Evolutionary conservation across 2,329 filamentous ascomycete genomes (phyloP), one percentile per base, ranked within the genome.

Genomic region (Ceratocystis lukuohia): DNA sequence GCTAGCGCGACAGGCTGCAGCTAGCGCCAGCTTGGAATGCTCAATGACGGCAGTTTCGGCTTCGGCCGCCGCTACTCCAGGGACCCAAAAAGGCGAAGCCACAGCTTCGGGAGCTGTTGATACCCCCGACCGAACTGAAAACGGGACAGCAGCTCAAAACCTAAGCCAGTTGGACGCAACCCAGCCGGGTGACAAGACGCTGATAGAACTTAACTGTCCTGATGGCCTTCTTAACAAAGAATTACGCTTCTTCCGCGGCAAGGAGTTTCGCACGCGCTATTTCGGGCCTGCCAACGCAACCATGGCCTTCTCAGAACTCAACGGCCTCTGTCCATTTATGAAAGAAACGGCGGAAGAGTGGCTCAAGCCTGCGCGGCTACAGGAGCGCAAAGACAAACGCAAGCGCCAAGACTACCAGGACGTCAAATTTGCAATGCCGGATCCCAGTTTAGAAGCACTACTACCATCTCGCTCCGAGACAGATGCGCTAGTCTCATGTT

Each of bases 261-360:
- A 83, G 71, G 81, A 82, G 69, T 84, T 84, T 72, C 81, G 81
- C 70, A 84, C 81, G 2, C 78, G 82, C 69, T 85, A 84, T 71
- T 83, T 81, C 70, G 82, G 83, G 1, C 82, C 82, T 2, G 80
- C 84, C 72, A 85, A 84, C 70, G 81, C 82, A 57, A 84, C 80
- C 74, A 81, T 84, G 74, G 82, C 83, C 10, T 82, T 85, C 71
- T 79, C 80, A 62, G 82, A 84, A 75, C 75, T 82, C 70, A 80
- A 80, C 1, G 82, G 83, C 1, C 76, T 85, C 59, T 81, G 78
- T 59, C 80, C 81, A 15, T 85, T 85, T 67, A 85, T 85, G 83
- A 81, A 80, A 69, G 82, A 85, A 74, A 84, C 82, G 0, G 82
- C 82, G 8, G 81, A 84, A 65, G 81, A 84, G 71, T 84, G 82